A percentile compares a stretch with the other conserved stretches of the same genome.
These are phyloP conservation scores for Eragrostis nindensis DNA, from an alignment of 176 grass and related monocot genomes.

Conservation along the genomic window DNA sequence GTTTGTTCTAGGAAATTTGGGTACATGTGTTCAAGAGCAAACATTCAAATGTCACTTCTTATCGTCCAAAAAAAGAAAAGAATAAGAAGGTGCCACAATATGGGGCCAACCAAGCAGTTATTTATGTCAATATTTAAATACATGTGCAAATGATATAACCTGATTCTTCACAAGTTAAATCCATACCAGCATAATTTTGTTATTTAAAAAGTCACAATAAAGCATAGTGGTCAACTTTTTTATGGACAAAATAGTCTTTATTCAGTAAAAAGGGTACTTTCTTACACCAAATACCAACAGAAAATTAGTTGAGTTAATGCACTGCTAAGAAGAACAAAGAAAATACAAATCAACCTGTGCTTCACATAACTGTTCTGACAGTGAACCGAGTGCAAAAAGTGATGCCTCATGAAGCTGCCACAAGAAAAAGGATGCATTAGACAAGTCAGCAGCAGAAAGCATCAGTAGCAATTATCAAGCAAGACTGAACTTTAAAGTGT, in stretches of 20 bases:
- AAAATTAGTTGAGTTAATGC: slow-evolving; percentile 20
- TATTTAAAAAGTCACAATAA: neutral
- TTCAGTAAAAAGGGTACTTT: neutral
- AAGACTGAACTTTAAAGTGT: slow-evolving; percentile 3
- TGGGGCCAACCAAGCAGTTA: neutral
- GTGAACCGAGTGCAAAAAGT: slow-evolving; percentile 88
- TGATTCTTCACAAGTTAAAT: neutral
- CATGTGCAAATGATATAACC: neutral
- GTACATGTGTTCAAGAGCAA: neutral
- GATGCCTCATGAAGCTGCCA: slow-evolving; percentile 90
- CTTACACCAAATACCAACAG: slow-evolving; percentile 13
- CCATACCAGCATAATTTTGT: neutral
- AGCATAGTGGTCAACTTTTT: neutral
- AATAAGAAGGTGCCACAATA: neutral
- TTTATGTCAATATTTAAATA: neutral
- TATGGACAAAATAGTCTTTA: neutral
- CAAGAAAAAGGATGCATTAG: slow-evolving; percentile 42
- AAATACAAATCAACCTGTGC: slow-evolving; percentile 67
- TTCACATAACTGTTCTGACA: slow-evolving; percentile 89
- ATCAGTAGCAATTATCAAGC: slow-evolving; percentile 25
- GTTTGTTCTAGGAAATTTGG: too few relatives aligned
- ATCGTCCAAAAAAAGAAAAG: neutral
- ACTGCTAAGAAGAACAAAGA: slow-evolving; percentile 12
- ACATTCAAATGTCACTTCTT: neutral
- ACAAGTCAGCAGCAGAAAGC: slow-evolving; percentile 17